Evolutionary conservation across 345 rosid species (phyloP).

Genomic region (Salix purpurea): DNA sequence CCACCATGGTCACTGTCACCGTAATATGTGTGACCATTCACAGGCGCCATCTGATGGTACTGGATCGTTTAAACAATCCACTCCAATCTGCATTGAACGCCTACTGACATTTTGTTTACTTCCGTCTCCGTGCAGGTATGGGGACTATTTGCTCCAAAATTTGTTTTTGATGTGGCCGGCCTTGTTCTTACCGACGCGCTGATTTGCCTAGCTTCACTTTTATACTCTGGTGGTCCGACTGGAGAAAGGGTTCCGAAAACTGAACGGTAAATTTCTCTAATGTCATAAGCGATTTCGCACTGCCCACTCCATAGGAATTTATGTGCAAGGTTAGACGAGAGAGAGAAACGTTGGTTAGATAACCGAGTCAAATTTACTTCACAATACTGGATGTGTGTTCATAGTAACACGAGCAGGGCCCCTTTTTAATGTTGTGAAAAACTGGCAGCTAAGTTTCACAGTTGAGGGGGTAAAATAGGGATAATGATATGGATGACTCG

Average conservation of each 20-base stretch:
- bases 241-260: not conserved
- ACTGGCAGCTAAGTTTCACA: not conserved
- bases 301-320: not conserved
- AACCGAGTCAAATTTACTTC: not conserved
- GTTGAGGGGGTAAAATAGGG: not conserved
- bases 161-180: conserved; percentile 76
- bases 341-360: not conserved
- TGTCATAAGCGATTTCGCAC: not conserved
- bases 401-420: not conserved
- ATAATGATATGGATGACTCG: not conserved
- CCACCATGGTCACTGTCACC: conserved; percentile 55
- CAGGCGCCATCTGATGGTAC: conserved; percentile 90
- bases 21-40: conserved; percentile 75
- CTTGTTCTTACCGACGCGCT: conserved; percentile 57
- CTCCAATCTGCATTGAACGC: not conserved
- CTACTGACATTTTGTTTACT: not conserved
- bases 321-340: not conserved
- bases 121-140: conserved; percentile 66
- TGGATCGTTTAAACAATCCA: not conserved
- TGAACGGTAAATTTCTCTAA: not conserved
- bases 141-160: conserved; percentile 93
- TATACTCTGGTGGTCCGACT: conserved; percentile 22
- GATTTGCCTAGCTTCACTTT: conserved; percentile 63
- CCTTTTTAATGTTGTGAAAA: no score
- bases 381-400: not conserved